Evolutionary conservation across 148 eudicot species (phyloP).

Genomic region (Vaccinium macrocarpon): DNA sequence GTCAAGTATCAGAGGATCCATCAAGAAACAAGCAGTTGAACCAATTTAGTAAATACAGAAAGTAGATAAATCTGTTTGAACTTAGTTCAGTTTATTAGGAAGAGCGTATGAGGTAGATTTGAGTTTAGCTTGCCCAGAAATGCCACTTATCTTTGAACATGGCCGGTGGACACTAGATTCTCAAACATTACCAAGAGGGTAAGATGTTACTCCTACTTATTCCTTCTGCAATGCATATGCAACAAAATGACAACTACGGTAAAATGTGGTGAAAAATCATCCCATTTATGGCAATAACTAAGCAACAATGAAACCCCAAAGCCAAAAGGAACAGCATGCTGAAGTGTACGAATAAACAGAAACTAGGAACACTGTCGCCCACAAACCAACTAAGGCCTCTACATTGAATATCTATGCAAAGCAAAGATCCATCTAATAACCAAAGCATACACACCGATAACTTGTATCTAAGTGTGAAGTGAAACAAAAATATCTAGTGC

Average conservation of each 20-base stretch:
- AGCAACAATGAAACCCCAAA: background rate
- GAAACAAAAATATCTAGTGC: background rate
- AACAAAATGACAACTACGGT: background rate
- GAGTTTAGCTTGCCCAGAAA: background rate
- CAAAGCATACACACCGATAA: background rate
- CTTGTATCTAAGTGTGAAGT: background rate
- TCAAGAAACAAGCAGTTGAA: background rate
- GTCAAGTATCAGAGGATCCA: background rate
- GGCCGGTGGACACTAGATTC: background rate
- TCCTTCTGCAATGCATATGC: background rate
- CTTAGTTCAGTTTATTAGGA: background rate
- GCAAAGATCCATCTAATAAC: background rate
- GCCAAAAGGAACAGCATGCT: background rate
- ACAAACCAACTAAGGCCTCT: background rate
- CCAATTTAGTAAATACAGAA: background rate
- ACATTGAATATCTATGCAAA: background rate
- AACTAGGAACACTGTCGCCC: background rate
- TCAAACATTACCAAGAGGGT: background rate
- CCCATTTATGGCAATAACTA: background rate
- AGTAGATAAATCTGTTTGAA: background rate
- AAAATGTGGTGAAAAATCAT: background rate
- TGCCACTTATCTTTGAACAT: background rate
- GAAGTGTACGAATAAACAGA: background rate
- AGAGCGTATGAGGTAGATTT: background rate
- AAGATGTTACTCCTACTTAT: background rate